Conservation (phyloP, 23 red algal species). For the Gracilaria vermiculophylla region DNA sequence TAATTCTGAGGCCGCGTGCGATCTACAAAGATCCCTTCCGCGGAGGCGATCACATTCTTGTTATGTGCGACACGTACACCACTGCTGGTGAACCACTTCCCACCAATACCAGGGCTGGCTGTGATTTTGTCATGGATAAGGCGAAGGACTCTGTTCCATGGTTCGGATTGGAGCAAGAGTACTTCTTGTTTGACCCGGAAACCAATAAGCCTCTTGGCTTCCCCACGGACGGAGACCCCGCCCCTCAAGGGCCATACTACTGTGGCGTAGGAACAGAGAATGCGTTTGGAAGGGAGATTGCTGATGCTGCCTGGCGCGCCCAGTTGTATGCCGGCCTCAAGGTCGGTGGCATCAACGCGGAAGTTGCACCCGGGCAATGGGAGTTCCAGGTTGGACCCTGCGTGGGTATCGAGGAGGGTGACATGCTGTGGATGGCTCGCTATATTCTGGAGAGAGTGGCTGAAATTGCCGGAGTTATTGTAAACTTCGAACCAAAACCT, state of each 20-base stretch:
- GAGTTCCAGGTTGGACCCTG: conserved; percentile 95
- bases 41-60: conserved; percentile 81
- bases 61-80: conserved; percentile 97
- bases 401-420: conserved; percentile 91
- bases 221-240: conserved; percentile 77
- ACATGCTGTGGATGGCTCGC: conserved; percentile 95
- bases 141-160: conserved; percentile 77
- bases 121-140: conserved; percentile 84
- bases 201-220: conserved; percentile 88
- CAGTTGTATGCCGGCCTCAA: conserved; percentile 94
- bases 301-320: conserved; percentile 82
- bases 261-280: conserved; percentile 87
- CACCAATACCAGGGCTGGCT: conserved; percentile 69
- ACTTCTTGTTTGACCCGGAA: conserved; percentile 82
- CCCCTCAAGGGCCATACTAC: conserved; percentile 96
- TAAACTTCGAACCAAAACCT: conserved; percentile 83
- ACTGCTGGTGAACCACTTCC: conserved; percentile 77
- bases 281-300: conserved; percentile 82
- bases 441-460: conserved; percentile 92
- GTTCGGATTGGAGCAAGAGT: conserved; percentile 99
- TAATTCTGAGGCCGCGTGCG: conserved; percentile 86
- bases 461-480: conserved; percentile 73
- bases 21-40: conserved; percentile 93
- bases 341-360: conserved; percentile 88
- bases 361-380: conserved; percentile 90